Percentiles rank a stretch among this genome's conserved stretches.
Conservation (phyloP, 1,284 basidiomycete species). For the Tausonia pullulans region DNA sequence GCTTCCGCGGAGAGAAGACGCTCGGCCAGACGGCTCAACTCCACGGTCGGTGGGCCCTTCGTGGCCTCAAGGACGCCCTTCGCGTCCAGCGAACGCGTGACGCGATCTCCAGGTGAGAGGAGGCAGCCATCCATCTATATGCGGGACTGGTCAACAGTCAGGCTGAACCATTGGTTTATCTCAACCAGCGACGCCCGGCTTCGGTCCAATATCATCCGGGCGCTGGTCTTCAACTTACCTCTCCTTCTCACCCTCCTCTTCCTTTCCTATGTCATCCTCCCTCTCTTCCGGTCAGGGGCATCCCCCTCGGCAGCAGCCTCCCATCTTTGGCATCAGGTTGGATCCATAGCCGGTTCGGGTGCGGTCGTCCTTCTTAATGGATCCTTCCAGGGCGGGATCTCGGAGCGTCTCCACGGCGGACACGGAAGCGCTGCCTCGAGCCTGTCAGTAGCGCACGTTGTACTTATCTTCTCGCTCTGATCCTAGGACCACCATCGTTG, state of each 20-base stretch:
- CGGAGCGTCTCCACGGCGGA: slow-evolving; percentile 1
- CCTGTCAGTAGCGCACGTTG: background rate
- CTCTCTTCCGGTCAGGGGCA: slow-evolving; percentile 16
- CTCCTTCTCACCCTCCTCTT: slow-evolving; percentile 16
- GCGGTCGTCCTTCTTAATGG: slow-evolving; percentile 5
- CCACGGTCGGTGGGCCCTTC: slow-evolving; percentile 3
- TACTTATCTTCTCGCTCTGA: background rate
- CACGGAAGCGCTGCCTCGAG: slow-evolving; percentile 1
- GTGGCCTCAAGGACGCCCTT: slow-evolving; percentile 1
- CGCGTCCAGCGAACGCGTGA: background rate
- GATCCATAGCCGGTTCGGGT: background rate
- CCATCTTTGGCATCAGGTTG: background rate
- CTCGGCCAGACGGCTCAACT: background rate
- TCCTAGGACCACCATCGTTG: background rate
- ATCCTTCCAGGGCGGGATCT: background rate
- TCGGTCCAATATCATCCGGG: slow-evolving; percentile 26
- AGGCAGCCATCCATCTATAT: background rate
- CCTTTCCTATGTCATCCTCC: slow-evolving; percentile 23
- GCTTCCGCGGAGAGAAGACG: background rate
- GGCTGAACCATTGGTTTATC: background rate
- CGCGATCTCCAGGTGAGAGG: background rate
- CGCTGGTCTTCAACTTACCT: slow-evolving; percentile 20
- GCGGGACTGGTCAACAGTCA: slow-evolving; percentile 29
- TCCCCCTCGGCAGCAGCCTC: background rate
- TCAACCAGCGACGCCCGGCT: too few relatives aligned